Evolutionary conservation across 2,329 filamentous ascomycete genomes (phyloP), one percentile per base, ranked within the genome.

Genomic region (Fusarium sp.): DNA sequence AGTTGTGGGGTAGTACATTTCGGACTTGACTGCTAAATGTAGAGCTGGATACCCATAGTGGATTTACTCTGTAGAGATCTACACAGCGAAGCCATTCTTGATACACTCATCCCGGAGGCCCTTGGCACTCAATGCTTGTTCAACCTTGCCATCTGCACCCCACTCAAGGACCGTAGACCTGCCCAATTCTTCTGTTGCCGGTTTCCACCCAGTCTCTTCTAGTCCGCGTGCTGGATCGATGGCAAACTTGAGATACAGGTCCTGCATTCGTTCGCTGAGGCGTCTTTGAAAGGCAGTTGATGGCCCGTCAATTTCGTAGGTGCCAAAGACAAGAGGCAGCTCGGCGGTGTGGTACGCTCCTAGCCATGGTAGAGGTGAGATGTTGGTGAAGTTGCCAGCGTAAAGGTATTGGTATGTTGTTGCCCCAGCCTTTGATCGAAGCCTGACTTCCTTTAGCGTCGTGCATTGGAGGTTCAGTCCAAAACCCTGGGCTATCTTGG

Each of bases 361-460:
- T 4, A 75, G 14, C 72, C 72, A 75, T 0, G 67, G 67, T 1
- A 75, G 27, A 27, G 72, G 73, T 17, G 73, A 75, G 7, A 75
- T 56, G 7, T 75, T 73, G 5, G 72, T 75, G 11, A 75, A 75
- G 17, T 75, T 75, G 1, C 73, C 73, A 0, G 62, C 73, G 17
- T 75, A 75, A 12, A 73, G 51, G 9, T 75, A 75, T 10, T 75
- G 70, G 5, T 73, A 71, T 0, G 73, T 75, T 14, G 4, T 68
- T 7, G 72, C 70, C 2, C 73, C 72, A 9, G 29, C 59, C 35
- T 63, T n/a, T 6, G 59, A 62, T 1, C 73, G 69, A 4, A 73
- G 38, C 5, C 59, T 60, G 2, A 31, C 46, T 6, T 75, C 73
- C n/a, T 58, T 57, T 35, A 75, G 31, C 2, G 72, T 69, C 2